Conservation (phyloP, 169 alveolate species). For the Babesia divergens region DNA sequence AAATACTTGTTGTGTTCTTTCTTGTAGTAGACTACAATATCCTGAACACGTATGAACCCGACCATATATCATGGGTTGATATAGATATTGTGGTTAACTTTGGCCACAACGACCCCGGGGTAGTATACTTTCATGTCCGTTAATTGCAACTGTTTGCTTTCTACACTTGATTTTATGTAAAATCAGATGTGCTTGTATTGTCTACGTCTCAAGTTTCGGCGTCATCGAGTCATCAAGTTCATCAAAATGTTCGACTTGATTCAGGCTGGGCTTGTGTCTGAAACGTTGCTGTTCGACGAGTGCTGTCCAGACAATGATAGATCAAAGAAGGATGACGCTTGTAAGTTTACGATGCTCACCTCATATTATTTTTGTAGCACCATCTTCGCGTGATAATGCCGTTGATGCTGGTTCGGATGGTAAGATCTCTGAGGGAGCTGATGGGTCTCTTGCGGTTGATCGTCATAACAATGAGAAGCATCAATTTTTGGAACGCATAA, state of each 20-base stretch:
- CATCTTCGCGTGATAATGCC: background rate
- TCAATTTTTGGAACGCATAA: background rate
- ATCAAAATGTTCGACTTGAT: constrained; percentile 30
- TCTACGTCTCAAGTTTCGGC: constrained; percentile 15
- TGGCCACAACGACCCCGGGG: no score
- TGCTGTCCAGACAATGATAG: background rate
- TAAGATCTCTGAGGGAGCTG: background rate
- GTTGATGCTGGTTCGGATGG: background rate
- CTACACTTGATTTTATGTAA: background rate
- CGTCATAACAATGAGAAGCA: no score
- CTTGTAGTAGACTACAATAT: constrained; percentile 57
- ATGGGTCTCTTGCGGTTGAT: no score
- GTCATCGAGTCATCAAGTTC: constrained; percentile 2
- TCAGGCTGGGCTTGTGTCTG: constrained; percentile 41
- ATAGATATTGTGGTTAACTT: no score
- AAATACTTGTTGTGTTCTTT: constrained; percentile 73
- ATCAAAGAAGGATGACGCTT: background rate
- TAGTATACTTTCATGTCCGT: no score
- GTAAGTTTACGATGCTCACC: no score
- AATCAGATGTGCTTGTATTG: constrained; percentile 55
- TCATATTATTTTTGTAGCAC: no score
- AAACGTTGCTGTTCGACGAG: constrained; percentile 37
- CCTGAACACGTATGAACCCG: no score
- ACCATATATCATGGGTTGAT: no score
- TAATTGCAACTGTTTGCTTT: no score